Evolutionary conservation across 1,284 basidiomycete genomes (phyloP).

Genomic region (Puccinia horiana): DNA sequence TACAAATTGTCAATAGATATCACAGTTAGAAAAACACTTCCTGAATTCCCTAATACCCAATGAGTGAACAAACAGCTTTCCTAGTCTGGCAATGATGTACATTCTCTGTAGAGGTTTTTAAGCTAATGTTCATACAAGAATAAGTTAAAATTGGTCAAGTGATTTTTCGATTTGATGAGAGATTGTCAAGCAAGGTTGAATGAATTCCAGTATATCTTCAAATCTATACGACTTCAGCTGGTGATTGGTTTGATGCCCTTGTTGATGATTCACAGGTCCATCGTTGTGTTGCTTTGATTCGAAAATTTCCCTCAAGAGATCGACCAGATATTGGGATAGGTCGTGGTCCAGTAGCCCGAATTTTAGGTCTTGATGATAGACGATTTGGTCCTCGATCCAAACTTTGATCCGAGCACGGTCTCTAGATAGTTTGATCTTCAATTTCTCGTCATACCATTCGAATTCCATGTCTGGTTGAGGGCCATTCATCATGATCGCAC

Average conservation of each 20-base stretch:
- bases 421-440: slow-evolving; percentile 14
- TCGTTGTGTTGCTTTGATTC: not conserved
- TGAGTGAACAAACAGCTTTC: no score
- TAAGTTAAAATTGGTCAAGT: not conserved
- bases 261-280: not conserved
- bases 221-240: not conserved
- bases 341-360: not conserved
- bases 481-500: slow-evolving; percentile 18
- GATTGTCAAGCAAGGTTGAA: not conserved
- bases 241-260: not conserved
- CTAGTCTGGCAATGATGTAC: no score
- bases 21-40: no score
- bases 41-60: no score
- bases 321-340: not conserved
- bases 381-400: not conserved
- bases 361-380: not conserved
- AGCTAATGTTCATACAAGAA: no score
- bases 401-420: not conserved
- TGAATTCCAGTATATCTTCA: not conserved
- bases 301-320: not conserved
- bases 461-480: slow-evolving; percentile 11
- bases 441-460: not conserved
- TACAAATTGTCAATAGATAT: no score
- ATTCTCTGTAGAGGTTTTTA: no score
- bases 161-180: not conserved